Evolutionary conservation across 192 early-diverging fungal species (phyloP).

Genomic region (Backusella psychrophila): DNA sequence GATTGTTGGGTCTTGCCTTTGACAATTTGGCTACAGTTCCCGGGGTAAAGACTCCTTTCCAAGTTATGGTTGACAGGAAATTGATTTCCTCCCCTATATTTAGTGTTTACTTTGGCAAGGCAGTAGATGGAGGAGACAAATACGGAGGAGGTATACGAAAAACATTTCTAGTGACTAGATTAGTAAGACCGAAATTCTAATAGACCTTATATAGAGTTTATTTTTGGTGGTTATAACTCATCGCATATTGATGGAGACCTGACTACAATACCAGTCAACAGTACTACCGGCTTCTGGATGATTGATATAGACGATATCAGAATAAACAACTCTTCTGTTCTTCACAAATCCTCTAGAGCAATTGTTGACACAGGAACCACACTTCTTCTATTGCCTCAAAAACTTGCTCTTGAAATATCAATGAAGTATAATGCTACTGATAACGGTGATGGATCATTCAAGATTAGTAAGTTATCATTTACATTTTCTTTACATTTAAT

Average conservation of each 20-base stretch:
- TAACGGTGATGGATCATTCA: conserved; percentile 15
- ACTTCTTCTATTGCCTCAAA: conserved; percentile 45
- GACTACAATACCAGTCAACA: conserved; percentile 37
- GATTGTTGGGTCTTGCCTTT: conserved; percentile 61
- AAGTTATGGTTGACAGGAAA: conserved; percentile 50
- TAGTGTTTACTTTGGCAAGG: conserved; percentile 54
- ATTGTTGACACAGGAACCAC: conserved; percentile 67
- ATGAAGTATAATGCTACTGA: conserved; percentile 3
- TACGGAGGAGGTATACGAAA: conserved; percentile 32
- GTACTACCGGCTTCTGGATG: conserved; percentile 6
- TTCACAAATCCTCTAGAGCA: conserved; percentile 10
- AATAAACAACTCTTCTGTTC: background rate
- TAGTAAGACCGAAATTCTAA: background rate
- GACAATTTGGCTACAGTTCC: conserved; percentile 31
- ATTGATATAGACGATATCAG: conserved; percentile 8
- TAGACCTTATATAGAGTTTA: conserved; percentile 24
- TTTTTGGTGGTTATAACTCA: conserved; percentile 38
- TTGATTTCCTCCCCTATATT: conserved; percentile 55
- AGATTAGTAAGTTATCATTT: background rate
- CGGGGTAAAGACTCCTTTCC: conserved; percentile 47
- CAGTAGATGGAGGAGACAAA: background rate
- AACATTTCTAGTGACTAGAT: conserved; percentile 24
- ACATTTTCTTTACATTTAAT: background rate
- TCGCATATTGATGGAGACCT: conserved; percentile 34
- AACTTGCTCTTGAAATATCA: conserved; percentile 10